Evolutionary conservation across 495 filamentous ascomycete genomes (phyloP), one percentile per base, ranked within the genome.

Genomic region (Tuber umbilicatum): DNA sequence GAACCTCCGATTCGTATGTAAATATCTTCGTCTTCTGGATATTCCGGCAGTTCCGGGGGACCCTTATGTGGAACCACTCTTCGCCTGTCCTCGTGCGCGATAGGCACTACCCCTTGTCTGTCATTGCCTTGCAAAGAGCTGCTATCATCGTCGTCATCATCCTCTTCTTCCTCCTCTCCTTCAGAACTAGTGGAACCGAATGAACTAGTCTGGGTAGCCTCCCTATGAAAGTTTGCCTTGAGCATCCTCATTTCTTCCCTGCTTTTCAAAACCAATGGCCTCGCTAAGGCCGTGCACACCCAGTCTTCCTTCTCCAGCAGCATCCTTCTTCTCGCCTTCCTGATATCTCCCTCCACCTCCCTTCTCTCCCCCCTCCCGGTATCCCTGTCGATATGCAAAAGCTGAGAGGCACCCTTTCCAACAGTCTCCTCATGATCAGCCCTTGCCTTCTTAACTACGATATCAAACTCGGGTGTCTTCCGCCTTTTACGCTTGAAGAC

Each of bases 241-340:
- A 64, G 39, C 42, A 27, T 39, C n/a, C 43, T 40, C 43, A 73
- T 23, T 69, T 69, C 43, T 19, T 12, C 74, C 45, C 31, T 50
- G 38, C 67, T 41, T n/a, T 45, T 74, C 76, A 79, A 75, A 72
- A 74, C 47, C 5, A 79, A 37, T 9, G 77, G 77, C 14, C 68
- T 69, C n/a, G 77, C 60, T 40, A 79, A 70, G 23, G 76, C 40
- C 69, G 77, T 79, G 64, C 77, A 79, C 16, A 79, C 77, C 77
- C 77, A 79, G 50, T 78, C 73, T 14, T 79, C 77, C 10, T 72
- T 75, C 45, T 79, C 76, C 17, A 79, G 21, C 3, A 79, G 60
- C 21, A 78, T 64, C 38, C 72, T 72, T 60, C 78, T 79, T 69
- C 74, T 79, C 35, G 72, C 45, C 50, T 70, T 78, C 38, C 74